Percentiles rank a stretch among this genome's conserved stretches.
phyloP scores from a whole-genome alignment of 768 basidiomycete species.

The Trametes cinnabarina region DNA sequence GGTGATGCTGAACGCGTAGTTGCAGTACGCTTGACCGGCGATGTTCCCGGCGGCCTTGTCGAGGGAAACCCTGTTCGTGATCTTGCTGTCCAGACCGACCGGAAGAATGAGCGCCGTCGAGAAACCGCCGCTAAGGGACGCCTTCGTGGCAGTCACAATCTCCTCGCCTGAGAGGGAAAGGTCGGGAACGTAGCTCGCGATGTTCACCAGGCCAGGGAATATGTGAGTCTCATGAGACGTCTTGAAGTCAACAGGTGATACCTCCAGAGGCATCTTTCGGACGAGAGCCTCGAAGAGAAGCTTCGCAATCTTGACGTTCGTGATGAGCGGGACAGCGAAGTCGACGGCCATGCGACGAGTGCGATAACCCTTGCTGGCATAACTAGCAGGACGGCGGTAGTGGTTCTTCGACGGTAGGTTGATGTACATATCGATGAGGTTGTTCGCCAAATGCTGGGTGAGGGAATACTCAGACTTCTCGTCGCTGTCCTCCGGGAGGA shows the following conservation, averaged over 20 bases:
- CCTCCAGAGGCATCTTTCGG: conserved; percentile 85
- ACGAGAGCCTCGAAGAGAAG: conserved; percentile 91
- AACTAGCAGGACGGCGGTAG: conserved; percentile 95
- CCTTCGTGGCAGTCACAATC: conserved; percentile 67
- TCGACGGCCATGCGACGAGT: conserved; percentile 99
- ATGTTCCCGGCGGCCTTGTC: conserved; percentile 68
- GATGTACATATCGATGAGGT: conserved; percentile 99
- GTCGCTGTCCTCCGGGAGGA: conserved; percentile 71
- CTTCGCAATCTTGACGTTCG: conserved; percentile 98
- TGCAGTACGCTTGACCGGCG: conserved; percentile 69
- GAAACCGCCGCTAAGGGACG: conserved; percentile 87
- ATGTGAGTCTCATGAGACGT: conserved; percentile 86
- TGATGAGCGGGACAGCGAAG: conserved; percentile 95
- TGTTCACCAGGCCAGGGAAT: conserved; percentile 90
- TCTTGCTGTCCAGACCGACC: conserved; percentile 54
- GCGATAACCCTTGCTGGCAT: conserved; percentile 94
- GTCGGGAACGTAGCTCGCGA: conserved; percentile 81
- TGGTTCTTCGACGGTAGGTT: conserved; percentile 98
- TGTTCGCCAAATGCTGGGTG: conserved; percentile 94
- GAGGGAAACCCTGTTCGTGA: conserved; percentile 67
- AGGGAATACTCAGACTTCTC: conserved; percentile 98
- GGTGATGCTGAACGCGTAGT: conserved; percentile 80
- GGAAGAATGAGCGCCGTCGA: conserved; percentile 82
- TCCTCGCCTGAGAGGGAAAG: conserved; percentile 58
- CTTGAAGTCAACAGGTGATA: conserved; percentile 90